Evolutionary conservation across 257 asterid genomes (phyloP).

Genomic region (Ocimum tenuiflorum): DNA sequence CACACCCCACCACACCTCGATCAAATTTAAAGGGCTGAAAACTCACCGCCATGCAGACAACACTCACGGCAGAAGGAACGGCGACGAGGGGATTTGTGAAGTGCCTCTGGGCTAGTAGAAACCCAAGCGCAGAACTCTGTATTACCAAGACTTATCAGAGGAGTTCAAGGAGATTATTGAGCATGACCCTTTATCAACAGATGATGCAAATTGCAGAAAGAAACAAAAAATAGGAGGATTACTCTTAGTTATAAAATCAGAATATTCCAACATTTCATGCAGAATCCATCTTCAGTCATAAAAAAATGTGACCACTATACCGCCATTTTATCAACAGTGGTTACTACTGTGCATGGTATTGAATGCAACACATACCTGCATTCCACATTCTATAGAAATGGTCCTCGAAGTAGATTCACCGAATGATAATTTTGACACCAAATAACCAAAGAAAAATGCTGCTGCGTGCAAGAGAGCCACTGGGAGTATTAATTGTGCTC

Average conservation of each 20-base stretch:
- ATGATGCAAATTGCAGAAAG: neutral
- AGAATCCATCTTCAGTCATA: slow-evolving; percentile 11
- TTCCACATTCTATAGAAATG: slow-evolving; percentile 93
- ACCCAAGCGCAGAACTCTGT: slow-evolving; percentile 97
- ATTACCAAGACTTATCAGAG: neutral
- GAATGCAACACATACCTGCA: slow-evolving; percentile 58
- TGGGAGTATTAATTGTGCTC: slow-evolving; percentile 70
- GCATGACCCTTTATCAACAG: neutral
- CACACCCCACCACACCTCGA: neutral
- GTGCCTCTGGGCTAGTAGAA: slow-evolving; percentile 85
- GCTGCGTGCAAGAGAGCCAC: slow-evolving; percentile 83
- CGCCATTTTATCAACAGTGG: neutral
- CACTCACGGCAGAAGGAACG: slow-evolving; percentile 97
- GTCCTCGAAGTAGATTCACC: slow-evolving; percentile 99
- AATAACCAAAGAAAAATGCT: slow-evolving; percentile 77
- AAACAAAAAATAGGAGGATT: neutral
- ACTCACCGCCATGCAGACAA: slow-evolving; percentile 97
- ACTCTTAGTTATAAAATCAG: neutral
- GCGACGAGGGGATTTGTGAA: slow-evolving; percentile 94
- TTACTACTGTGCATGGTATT: neutral
- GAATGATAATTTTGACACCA: slow-evolving; percentile 68
- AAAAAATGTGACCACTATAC: too few species aligned
- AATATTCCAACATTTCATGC: neutral
- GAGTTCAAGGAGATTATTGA: neutral
- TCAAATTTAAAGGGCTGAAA: neutral